Conservation (phyloP, 371 early-diverging fungal species). For the Mortierella sp. region DNA sequence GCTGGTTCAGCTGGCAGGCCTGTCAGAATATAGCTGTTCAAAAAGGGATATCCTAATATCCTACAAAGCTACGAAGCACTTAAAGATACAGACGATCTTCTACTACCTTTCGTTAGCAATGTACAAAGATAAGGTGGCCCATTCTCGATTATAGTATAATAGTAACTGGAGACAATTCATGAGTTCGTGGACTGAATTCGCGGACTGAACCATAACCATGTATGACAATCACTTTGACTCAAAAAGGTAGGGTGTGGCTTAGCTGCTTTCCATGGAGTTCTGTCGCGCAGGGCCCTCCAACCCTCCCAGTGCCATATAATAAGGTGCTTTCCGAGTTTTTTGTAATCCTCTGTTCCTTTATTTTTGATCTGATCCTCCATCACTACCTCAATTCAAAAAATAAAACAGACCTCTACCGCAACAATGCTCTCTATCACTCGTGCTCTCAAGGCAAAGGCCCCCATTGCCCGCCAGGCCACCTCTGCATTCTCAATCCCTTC, state of each 20-base stretch:
- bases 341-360: constrained; percentile 1
- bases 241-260: background rate
- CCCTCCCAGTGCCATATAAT: background rate
- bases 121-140: too few relatives aligned
- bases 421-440: constrained; percentile 55
- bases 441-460: constrained; percentile 56
- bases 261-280: constrained; percentile 5
- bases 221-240: background rate
- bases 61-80: too few relatives aligned
- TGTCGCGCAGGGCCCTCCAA: background rate
- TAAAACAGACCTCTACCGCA: background rate
- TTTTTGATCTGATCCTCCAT: constrained; percentile 22
- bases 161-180: too few relatives aligned
- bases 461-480: constrained; percentile 40
- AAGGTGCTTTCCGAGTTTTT: background rate
- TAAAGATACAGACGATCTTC: too few relatives aligned
- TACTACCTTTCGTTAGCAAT: too few relatives aligned
- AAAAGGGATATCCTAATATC: too few relatives aligned
- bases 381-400: constrained; percentile 8
- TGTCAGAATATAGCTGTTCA: too few relatives aligned
- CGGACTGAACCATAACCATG: too few relatives aligned
- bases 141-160: too few relatives aligned
- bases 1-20: too few relatives aligned
- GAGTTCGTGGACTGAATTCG: too few relatives aligned
- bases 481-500: constrained; percentile 39